Evolutionary conservation across 148 eudicot species (phyloP).

Genomic region (Chenopodium suecicum): DNA sequence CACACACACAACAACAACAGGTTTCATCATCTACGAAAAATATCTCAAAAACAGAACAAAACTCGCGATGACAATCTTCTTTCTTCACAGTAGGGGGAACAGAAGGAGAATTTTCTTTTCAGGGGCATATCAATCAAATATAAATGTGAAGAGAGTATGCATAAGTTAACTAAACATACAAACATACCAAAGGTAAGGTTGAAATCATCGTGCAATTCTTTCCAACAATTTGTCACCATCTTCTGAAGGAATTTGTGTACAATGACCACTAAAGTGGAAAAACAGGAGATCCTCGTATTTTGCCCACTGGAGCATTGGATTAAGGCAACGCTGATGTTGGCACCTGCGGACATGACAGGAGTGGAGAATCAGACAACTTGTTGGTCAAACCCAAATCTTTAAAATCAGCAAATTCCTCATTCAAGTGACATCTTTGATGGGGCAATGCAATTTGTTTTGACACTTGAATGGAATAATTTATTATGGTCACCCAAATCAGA

Average conservation of each 20-base stretch:
- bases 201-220: conserved; percentile 30
- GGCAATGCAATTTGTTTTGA: too few relatives aligned
- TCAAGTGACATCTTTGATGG: too few relatives aligned
- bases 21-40: background rate
- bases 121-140: background rate
- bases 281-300: conserved; percentile 41
- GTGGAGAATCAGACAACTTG: conserved; percentile 15
- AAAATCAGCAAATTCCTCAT: too few relatives aligned
- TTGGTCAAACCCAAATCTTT: too few relatives aligned
- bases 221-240: conserved; percentile 33
- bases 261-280: conserved; percentile 53
- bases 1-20: background rate
- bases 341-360: conserved; percentile 40
- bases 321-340: conserved; percentile 34
- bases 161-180: conserved; percentile 31
- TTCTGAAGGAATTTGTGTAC: conserved; percentile 35
- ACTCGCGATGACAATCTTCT: background rate
- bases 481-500: too few relatives aligned
- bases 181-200: conserved; percentile 35
- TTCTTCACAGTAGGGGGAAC: background rate
- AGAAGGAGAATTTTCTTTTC: background rate
- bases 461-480: too few relatives aligned
- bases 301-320: conserved; percentile 40
- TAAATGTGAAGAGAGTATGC: background rate
- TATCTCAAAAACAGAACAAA: background rate